Percentiles rank a stretch among this genome's conserved stretches.
These are phyloP conservation scores for Phytopythium kandeliae DNA, from an alignment of 352 stramenopile genomes.

Conservation along the genomic window DNA sequence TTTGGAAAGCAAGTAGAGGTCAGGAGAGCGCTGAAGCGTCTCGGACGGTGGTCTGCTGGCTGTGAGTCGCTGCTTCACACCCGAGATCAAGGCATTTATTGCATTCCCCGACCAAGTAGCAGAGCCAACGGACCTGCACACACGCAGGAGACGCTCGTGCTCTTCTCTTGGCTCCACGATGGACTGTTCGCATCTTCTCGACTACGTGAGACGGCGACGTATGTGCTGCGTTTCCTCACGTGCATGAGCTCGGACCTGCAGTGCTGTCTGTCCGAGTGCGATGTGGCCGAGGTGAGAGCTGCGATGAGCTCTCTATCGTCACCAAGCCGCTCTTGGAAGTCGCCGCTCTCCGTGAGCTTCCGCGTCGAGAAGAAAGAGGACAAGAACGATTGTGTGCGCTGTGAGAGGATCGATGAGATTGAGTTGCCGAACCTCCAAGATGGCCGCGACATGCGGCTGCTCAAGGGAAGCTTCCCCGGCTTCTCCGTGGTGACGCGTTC, in stretches of 20 bases:
- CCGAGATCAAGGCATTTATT: constrained; percentile 56
- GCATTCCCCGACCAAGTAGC: neutral
- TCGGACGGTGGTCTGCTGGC: constrained; percentile 27
- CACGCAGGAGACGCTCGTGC: constrained; percentile 15
- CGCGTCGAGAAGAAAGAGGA: constrained; percentile 35
- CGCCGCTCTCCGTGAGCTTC: constrained; percentile 22
- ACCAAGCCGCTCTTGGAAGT: constrained; percentile 9
- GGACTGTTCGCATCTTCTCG: constrained; percentile 29
- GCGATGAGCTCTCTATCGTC: constrained; percentile 8
- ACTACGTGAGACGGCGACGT: constrained; percentile 50
- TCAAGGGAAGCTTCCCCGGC: too few species aligned
- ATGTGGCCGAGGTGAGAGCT: constrained; percentile 14
- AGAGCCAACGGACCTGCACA: neutral
- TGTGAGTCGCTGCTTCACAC: constrained; percentile 18
- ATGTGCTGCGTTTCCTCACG: constrained; percentile 52
- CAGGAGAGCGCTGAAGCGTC: constrained; percentile 25
- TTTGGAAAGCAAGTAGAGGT: constrained; percentile 57
- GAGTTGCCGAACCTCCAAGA: constrained; percentile 4
- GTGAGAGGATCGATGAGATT: neutral
- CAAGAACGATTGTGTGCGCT: constrained; percentile 25
- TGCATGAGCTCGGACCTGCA: constrained; percentile 22
- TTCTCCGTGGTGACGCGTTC: too few species aligned
- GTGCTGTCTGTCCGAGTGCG: constrained; percentile 17
- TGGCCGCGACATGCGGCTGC: constrained; percentile 3
- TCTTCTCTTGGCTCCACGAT: constrained; percentile 58